phyloP scores from a whole-genome alignment of 2,329 filamentous ascomycete genomes.

The Arthrobotrys entomopaga region DNA sequence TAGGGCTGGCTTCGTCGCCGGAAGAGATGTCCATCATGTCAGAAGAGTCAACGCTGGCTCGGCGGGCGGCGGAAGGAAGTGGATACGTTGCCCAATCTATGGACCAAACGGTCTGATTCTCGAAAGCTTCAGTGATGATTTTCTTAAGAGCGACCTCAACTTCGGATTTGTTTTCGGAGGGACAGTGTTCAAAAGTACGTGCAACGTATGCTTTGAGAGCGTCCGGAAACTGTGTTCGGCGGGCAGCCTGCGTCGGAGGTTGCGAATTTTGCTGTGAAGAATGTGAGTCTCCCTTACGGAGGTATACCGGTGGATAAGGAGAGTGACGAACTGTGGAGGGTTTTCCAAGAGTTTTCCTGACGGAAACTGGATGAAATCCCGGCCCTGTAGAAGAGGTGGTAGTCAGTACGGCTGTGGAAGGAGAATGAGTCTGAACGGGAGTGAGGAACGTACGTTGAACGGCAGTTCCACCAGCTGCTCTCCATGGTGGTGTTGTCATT shows the following conservation, averaged over 20 bases:
- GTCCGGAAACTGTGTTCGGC: conserved; percentile 57
- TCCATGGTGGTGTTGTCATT: conserved; percentile 53
- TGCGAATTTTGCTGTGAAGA: conserved; percentile 29
- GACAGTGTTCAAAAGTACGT: conserved; percentile 71
- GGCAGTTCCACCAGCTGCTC: conserved; percentile 45
- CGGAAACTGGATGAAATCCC: conserved; percentile 44
- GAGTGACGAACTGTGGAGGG: conserved; percentile 32
- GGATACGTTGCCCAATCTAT: conserved; percentile 86
- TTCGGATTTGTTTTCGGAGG: conserved; percentile 65
- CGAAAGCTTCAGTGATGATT: conserved; percentile 83
- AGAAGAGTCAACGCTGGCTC: conserved; percentile 20
- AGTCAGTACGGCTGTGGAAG: not conserved
- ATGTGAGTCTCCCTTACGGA: conserved; percentile 22
- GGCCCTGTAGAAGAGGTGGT: conserved; percentile 35
- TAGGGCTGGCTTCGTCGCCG: conserved; percentile 36
- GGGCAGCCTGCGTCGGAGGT: conserved; percentile 10
- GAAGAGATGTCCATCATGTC: conserved; percentile 55
- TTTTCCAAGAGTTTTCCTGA: conserved; percentile 50
- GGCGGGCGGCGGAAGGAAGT: conserved; percentile 66
- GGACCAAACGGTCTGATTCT: conserved; percentile 74
- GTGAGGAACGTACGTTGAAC: conserved; percentile 37
- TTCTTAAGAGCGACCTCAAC: conserved; percentile 86
- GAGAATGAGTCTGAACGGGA: not conserved
- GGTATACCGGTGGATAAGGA: conserved; percentile 20
- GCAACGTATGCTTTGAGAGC: conserved; percentile 59